Base-by-base conservation (phyloP, 441 rosid genomes). In the Adansonia rubrostipa region DNA sequence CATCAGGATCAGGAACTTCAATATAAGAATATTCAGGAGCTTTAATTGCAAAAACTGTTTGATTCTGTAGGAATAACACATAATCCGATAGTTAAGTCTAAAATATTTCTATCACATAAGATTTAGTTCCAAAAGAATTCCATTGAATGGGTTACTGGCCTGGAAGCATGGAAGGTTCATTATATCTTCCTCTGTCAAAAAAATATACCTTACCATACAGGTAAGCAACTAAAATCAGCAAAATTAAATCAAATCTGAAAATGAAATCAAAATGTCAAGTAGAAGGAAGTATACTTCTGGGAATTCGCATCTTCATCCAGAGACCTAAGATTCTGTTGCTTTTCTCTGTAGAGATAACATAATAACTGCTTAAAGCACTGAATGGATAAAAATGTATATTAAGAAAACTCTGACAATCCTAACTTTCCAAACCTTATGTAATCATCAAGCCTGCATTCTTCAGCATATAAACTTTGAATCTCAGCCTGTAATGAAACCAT, bases 1-100 rank as follows among this genome's bases (percentile, higher is more conserved):
- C 91, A 75, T 92, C 92, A 67, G 97, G 97, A 86, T 93, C 95
- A 58, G 93, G 95, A 81, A 28, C 33, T 28, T 93, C 97, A 45
- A 94, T 80, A 83, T 83, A 88, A 82, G 95, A 89, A 73, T 91
- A 91, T 80, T 81, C 85, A 76, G 97, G 98, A 89, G 97, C 92
- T 88, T 92, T 92, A 72, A 94, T 82, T 63, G 91, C 95, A 69
- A 94, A 74, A 53, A 94, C 84, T 45, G 92, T 93, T 76, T 82
- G 82, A 79, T 89, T 86, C 97, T 94, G 92, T 63, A 19, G 82
- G 24, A 79, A 80, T 20, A 47, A 61, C 69, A 28, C 81, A 67
- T 7, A 82, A 36, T 0, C 11, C 61, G 28, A 72, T 42, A 75
- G 72, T 28, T 74, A 73, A 61, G 57, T 40, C 48, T 10, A 63